Base-by-base conservation (phyloP, 805 yeast species). In the Candida peoriensis region DNA sequence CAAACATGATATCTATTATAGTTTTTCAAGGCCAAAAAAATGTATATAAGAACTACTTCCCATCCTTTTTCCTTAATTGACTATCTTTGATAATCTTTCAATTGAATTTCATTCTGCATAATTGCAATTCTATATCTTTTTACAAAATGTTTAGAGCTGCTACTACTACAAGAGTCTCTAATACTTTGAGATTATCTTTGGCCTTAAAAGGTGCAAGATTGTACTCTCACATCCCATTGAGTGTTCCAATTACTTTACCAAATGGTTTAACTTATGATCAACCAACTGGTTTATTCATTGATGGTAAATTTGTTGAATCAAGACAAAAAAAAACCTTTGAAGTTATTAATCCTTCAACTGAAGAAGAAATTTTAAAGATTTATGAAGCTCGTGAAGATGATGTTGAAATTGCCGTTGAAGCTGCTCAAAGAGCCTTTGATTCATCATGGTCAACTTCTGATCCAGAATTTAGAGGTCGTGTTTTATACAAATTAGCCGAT, bases 201-300 rank as follows among this genome's bases (percentile, higher is more conserved):
- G 46, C 52, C 13, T 38, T 49, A 19, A 49, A 29, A 36, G 44
- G 43, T 19, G 10, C 45, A 20, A 48, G 66, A 41, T 45, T 44
- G 32, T 61, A 58, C 44, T 58, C 66, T 8, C 49, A 49, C 18
- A 52, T 64, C 46, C 66, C 75, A 43, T 50, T 68, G 42, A 42
- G 66, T 21, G 73, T 68, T 10, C 70, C 70, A 20, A 54, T 79
- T 43, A 72, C 71, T 30, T 65, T 83, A 47, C 95, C 95, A 44
- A 82, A 81, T 51, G 95, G 95, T 28, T 63, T 66, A 33, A 61
- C 67, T 24, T 83, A 81, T 58, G 78, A 76, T 34, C 93, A 84
- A 70, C 89, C 95, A 46, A 74, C 85, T 13, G 94, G 94, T 45
- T 65, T 82, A 50, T 84, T 81, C 68, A 85, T 84, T 60, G 78